A percentile compares a stretch with the other conserved stretches of the same genome.
These are phyloP conservation scores for Pseudevernia furfuracea DNA, from an alignment of 495 filamentous ascomycete genomes.

Conservation along the genomic window DNA sequence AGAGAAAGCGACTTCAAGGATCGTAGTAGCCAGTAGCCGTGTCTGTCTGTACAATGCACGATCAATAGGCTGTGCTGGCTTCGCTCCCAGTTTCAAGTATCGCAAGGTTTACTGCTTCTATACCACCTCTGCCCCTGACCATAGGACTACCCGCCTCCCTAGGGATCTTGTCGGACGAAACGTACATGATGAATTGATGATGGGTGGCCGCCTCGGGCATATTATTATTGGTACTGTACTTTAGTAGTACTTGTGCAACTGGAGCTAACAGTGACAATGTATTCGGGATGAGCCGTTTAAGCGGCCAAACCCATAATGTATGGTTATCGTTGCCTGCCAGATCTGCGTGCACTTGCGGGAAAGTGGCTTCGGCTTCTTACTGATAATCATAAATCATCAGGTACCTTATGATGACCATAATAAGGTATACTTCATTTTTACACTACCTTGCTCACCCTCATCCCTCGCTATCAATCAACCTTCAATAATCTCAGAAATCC, in stretches of 20 bases:
- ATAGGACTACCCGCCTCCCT: no score
- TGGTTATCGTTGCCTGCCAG: conserved; percentile 4
- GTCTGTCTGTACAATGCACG: not conserved
- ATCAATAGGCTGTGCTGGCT: not conserved
- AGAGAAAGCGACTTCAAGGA: not conserved
- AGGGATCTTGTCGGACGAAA: not conserved
- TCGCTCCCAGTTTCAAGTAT: not conserved
- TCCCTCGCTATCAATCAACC: no score
- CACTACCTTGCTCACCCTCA: no score
- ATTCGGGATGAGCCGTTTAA: not conserved
- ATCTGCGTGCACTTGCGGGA: conserved; percentile 9
- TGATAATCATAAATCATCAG: no score
- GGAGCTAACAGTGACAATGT: not conserved
- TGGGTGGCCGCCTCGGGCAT: no score
- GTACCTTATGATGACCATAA: no score
- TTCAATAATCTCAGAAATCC: not conserved
- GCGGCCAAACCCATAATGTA: conserved; percentile 1
- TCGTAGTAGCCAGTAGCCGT: not conserved
- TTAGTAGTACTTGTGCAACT: not conserved
- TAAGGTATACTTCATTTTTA: no score
- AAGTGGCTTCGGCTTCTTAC: not conserved
- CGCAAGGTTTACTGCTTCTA: not conserved
- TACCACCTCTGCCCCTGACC: not conserved
- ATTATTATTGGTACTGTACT: no score
- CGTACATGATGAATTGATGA: no score